Evolutionary conservation across 352 stramenopile species (phyloP), one percentile per base, ranked within the genome.

Genomic region (Pelagophyceae sp.): DNA sequence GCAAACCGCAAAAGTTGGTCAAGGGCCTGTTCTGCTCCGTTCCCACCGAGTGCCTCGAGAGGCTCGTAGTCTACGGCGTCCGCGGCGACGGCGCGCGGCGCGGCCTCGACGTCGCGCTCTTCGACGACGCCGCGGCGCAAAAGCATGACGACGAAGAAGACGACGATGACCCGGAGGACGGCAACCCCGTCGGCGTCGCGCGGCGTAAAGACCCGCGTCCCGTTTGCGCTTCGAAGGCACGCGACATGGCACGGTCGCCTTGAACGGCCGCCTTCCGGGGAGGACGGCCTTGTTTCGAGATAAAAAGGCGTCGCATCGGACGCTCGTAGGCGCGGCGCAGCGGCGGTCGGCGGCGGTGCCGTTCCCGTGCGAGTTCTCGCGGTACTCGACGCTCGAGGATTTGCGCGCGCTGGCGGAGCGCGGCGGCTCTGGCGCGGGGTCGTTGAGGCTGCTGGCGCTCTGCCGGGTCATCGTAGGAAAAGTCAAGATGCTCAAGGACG

Each of bases 21-120:
- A 93, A 93, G 65, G 89, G 89, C 0, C 76, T 93, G 0, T 92
- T 93, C 63, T 92, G 87, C 74, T 80, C 51, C 3, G 81, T 93
- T 0, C 87, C 89, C 23, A 45, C 75, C 19, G 80, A 87, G 45
- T 84, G 85, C 40, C 75, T 92, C 37, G 85, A 91, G 76, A 85
- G 78, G 31, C 87, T 85, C 65, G 77, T 91, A 27, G 86, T 87
- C 40, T 90, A 83, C 40, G 89, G 87, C 29, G 58, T 60, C 32
- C 71, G 67, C 29, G 38, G 31, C n/a, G 65, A 38, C 3, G 60
- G 33, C 1, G 35, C 29, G 3, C n/a, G 32, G 19, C 29, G 38
- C 40, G 65, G 33, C n/a, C n/a, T 50, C 6, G 72, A 76, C 11
- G 54, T 76, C 50, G 61, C 72, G 45, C 58, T 32, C 50, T 78